Percentiles rank a stretch among this genome's conserved stretches.
phyloP scores from a whole-genome alignment of 1,139 yeast species.

The Candida mesenterica region DNA sequence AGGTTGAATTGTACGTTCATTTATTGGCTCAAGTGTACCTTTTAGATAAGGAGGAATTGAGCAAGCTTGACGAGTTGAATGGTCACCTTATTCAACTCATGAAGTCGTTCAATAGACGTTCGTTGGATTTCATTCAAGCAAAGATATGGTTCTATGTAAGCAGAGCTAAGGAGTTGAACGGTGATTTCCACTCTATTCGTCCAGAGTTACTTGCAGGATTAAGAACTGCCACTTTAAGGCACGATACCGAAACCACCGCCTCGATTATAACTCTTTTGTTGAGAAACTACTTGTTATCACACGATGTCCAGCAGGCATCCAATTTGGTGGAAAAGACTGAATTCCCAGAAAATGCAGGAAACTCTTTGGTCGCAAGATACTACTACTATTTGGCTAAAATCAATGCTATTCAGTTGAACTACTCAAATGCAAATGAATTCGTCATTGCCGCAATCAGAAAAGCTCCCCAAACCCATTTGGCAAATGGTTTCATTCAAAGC shows the following conservation, averaged over 20 bases:
- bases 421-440: constrained; percentile 85
- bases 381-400: constrained; percentile 87
- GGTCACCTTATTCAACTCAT: constrained; percentile 53
- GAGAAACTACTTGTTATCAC: constrained; percentile 73
- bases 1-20: constrained; percentile 77
- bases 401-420: constrained; percentile 89
- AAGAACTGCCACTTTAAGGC: constrained; percentile 88
- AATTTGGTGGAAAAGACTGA: constrained; percentile 86
- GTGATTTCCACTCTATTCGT: constrained; percentile 61
- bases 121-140: constrained; percentile 83
- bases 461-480: constrained; percentile 89
- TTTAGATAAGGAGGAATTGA: constrained; percentile 57
- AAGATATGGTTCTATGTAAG: constrained; percentile 92
- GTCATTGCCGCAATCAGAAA: constrained; percentile 92
- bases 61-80: constrained; percentile 53
- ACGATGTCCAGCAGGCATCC: constrained; percentile 84
- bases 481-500: constrained; percentile 84
- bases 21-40: constrained; percentile 74
- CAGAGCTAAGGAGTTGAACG: constrained; percentile 69
- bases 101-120: constrained; percentile 70
- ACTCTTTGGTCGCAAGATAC: constrained; percentile 88
- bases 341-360: constrained; percentile 83
- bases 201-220: constrained; percentile 69
- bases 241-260: constrained; percentile 90
- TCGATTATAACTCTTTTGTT: constrained; percentile 78